Percentiles rank a stretch among this genome's conserved stretches.
Evolutionary conservation across 805 yeast species (phyloP).

Genomic region (Millerozyma miso): DNA sequence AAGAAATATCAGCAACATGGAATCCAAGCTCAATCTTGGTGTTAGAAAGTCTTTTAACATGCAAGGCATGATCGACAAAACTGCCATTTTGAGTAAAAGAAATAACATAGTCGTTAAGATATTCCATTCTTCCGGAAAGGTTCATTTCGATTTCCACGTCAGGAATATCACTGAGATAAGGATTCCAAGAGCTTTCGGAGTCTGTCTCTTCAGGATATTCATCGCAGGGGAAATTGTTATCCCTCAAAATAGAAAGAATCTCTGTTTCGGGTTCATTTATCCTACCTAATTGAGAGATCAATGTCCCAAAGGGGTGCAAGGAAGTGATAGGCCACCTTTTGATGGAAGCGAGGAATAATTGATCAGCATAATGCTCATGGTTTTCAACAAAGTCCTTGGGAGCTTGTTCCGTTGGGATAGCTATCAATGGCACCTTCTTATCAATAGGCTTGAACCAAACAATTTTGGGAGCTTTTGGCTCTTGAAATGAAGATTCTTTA

Average conservation of each 20-base stretch:
- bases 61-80: constrained; percentile 74
- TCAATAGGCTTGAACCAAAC: constrained; percentile 99
- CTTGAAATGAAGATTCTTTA: constrained; percentile 41
- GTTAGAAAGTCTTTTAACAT: constrained; percentile 59
- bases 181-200: constrained; percentile 6
- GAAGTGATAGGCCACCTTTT: constrained; percentile 99
- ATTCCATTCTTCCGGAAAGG: constrained; percentile 44
- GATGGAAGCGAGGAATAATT: constrained; percentile 87
- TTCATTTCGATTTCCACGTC: constrained; percentile 34
- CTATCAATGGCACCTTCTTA: constrained; percentile 94
- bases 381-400: constrained; percentile 93
- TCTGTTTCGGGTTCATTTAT: constrained; percentile 75
- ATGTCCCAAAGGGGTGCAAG: constrained; percentile 94
- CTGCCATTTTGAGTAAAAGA: constrained; percentile 57
- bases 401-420: constrained; percentile 97
- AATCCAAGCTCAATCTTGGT: constrained; percentile 76
- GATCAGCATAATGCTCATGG: constrained; percentile 76
- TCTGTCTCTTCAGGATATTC: constrained; percentile 56
- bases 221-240: constrained; percentile 75
- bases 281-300: constrained; percentile 80
- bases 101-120: constrained; percentile 56
- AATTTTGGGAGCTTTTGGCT: constrained; percentile 73
- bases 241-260: constrained; percentile 84
- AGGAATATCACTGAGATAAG: constrained; percentile 34
- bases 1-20: constrained; percentile 78